These are phyloP conservation scores for Naganishia onofrii DNA, from an alignment of 768 basidiomycete species.

Conservation along the genomic window DNA sequence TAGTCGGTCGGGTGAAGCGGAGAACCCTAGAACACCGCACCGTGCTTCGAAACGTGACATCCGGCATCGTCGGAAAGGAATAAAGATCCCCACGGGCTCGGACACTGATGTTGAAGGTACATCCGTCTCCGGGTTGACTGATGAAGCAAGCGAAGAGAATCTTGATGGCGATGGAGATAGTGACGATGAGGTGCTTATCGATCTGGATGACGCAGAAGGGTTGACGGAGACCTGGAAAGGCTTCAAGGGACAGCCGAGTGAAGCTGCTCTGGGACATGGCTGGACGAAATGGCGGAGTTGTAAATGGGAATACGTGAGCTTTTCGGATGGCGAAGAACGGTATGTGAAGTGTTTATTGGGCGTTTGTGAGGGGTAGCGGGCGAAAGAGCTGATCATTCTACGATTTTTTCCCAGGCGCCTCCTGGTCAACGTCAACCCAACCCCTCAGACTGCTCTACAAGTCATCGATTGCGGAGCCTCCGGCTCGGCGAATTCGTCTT, in stretches of 20 bases:
- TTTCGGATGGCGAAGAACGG: slow-evolving; percentile 1
- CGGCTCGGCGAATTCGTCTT: background rate
- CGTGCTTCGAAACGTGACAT: background rate
- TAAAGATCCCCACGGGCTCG: background rate
- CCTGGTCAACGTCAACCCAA: slow-evolving; percentile 1
- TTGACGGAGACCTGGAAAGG: slow-evolving; percentile 15
- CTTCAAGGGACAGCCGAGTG: slow-evolving; percentile 2
- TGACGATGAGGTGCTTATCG: slow-evolving; percentile 9
- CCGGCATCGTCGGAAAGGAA: background rate
- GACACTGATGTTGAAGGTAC: background rate
- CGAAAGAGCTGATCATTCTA: background rate
- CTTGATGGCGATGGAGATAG: slow-evolving; percentile 1
- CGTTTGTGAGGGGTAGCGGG: background rate
- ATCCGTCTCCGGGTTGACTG: background rate
- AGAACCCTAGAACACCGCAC: background rate
- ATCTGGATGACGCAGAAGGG: slow-evolving; percentile 3
- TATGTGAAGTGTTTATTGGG: background rate
- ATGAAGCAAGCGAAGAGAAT: background rate
- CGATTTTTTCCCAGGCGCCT: background rate
- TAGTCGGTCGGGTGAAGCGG: background rate
- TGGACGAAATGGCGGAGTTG: slow-evolving; percentile 20
- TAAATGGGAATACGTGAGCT: slow-evolving; percentile 5
- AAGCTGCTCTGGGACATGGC: slow-evolving; percentile 6
- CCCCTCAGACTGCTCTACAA: slow-evolving; percentile 9
- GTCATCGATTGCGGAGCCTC: slow-evolving; percentile 9